A percentile compares a stretch with the other conserved stretches of the same genome.
These are phyloP conservation scores for Naegleria fowleri DNA, from an alignment of 208 protist genomes.

Conservation along the genomic window DNA sequence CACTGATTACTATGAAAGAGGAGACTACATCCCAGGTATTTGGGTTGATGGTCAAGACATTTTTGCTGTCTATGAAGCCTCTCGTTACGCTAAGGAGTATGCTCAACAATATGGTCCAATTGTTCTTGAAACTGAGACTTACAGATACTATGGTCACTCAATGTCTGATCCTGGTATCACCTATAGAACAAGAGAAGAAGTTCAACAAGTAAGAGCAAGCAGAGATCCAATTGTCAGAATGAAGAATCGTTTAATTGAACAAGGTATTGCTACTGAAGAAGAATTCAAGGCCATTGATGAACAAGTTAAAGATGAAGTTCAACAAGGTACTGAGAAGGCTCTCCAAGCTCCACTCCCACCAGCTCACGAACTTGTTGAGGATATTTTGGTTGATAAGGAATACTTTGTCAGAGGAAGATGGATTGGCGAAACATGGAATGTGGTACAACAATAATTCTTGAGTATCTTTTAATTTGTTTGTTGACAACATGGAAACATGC, in stretches of 20 bases:
- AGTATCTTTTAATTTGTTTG: too few relatives aligned
- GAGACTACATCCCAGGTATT: conserved; percentile 92
- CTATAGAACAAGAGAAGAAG: conserved; percentile 90
- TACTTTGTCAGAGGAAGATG: not conserved
- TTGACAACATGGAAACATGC: too few relatives aligned
- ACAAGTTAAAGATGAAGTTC: conserved; percentile 76
- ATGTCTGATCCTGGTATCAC: conserved; percentile 96
- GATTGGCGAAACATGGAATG: not conserved
- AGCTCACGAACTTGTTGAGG: conserved; percentile 67
- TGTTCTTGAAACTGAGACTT: conserved; percentile 88
- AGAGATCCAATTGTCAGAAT: conserved; percentile 81
- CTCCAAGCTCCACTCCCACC: conserved; percentile 61
- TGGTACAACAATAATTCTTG: not conserved
- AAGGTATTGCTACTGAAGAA: conserved; percentile 80
- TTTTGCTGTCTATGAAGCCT: conserved; percentile 84
- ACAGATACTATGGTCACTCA: conserved; percentile 93
- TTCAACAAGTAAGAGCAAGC: conserved; percentile 73
- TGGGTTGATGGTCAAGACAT: conserved; percentile 94
- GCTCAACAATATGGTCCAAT: conserved; percentile 82
- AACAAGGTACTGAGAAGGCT: conserved; percentile 75
- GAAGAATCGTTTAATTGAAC: conserved; percentile 63
- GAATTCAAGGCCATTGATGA: conserved; percentile 86
- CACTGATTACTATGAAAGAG: conserved; percentile 89
- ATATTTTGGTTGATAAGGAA: conserved; percentile 73
- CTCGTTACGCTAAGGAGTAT: conserved; percentile 70